Evolutionary conservation across 2,329 filamentous ascomycete species (phyloP), one percentile per base, ranked within the genome.

Genomic region (Fusarium liriodendri): DNA sequence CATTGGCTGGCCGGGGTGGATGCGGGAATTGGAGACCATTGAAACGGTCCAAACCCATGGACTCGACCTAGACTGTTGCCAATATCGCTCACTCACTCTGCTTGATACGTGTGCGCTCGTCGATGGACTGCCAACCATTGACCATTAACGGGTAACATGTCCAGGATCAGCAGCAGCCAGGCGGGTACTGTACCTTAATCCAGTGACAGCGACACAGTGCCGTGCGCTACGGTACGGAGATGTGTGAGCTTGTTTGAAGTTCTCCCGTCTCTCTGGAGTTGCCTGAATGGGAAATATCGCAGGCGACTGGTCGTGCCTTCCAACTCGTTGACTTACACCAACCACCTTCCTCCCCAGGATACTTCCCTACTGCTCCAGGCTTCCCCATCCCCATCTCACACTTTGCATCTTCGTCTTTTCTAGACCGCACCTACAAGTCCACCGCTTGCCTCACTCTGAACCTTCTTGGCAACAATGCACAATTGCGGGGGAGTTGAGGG

Each of bases 1-100:
- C 63, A 75, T 78, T 76, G 76, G 74, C 22, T 57, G 47, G 52
- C 57, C 33, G 37, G 63, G 61, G 27, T 32, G 52, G 29, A 61
- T 78, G 74, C 72, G 76, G 74, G 76, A 77, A 78, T 78, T 78
- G 67, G 66, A 58, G 47, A 67, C 71, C 61, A 66, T 54, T 69
- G 71, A 74, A 73, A 73, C 63, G 18, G 16, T 29, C 57, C 63
- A 74, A 74, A 64, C 59, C 70, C 60, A 74, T 74, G 40, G 71
- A 71, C 55, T 71, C 64, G 60, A 61, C 71, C 67, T 22, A 69
- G 71, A 74, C 71, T 71, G 45, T 52, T 50, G 40, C 35, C 35
- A 71, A 74, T 73, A 72, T 73, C 67, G 71, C 71, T 73, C 71
- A 73, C 47, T 52, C 22, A 37, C 40, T 62, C 29, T 33, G 40